phyloP scores from a whole-genome alignment of 2,329 filamentous ascomycete species.

The Teratosphaeria zuluensis region DNA sequence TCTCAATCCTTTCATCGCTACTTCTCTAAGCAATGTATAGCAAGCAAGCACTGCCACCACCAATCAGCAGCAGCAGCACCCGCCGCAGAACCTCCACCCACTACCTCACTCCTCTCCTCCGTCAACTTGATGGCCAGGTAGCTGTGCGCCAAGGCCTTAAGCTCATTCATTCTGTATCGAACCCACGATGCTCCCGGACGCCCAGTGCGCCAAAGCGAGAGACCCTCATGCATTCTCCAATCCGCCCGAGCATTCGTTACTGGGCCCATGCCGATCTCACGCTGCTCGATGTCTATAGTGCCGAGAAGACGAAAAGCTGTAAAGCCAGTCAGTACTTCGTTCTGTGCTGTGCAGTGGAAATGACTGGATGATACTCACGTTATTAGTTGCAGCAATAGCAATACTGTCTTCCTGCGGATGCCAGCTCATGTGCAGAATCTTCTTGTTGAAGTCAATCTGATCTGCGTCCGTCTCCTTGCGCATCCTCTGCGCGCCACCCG shows the following conservation, averaged over 20 bases:
- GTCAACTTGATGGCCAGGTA: neutral
- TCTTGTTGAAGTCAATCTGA: constrained; percentile 99
- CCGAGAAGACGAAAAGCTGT: constrained; percentile 48
- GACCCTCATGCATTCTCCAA: neutral
- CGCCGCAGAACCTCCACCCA: neutral
- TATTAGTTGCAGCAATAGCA: constrained; percentile 97
- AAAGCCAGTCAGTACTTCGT: constrained; percentile 9
- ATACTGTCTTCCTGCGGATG: constrained; percentile 99
- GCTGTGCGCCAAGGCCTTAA: neutral
- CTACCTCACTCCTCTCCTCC: neutral
- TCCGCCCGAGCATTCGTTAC: too few species aligned
- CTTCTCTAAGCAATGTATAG: neutral
- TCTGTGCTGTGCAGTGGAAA: neutral
- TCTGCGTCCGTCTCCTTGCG: constrained; percentile 98
- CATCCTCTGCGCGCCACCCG: constrained; percentile 85
- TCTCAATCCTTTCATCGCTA: neutral
- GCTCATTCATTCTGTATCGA: neutral
- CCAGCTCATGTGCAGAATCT: constrained; percentile 99
- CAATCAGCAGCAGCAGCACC: neutral
- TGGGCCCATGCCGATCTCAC: neutral
- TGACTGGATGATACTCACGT: constrained; percentile 53
- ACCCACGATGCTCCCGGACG: neutral
- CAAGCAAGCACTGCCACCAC: neutral
- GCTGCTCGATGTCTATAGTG: constrained; percentile 30
- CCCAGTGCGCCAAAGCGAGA: neutral